These are phyloP conservation scores for Uncinocarpus reesii DNA, from an alignment of 2,329 filamentous ascomycete species.

Conservation along the genomic window DNA sequence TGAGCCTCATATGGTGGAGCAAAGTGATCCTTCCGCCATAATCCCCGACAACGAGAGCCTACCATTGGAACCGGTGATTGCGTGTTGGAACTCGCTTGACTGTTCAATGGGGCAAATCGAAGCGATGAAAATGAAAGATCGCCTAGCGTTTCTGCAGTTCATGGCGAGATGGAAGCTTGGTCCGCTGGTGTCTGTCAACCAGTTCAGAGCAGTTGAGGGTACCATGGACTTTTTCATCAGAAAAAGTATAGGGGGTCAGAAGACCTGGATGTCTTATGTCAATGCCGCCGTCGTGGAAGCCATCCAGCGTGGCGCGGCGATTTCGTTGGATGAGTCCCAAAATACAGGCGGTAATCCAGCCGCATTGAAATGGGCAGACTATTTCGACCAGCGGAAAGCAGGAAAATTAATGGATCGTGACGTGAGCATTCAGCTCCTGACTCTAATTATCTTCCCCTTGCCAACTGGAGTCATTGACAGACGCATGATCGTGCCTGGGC, in stretches of 20 bases:
- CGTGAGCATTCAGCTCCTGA: constrained; percentile 4
- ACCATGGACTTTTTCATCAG: constrained; percentile 21
- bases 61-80: constrained; percentile 5
- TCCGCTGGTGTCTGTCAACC: constrained; percentile 16
- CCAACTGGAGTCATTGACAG: constrained; percentile 8
- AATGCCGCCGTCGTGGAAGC: constrained; percentile 19
- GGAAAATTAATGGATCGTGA: constrained; percentile 14
- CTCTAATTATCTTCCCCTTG: not conserved
- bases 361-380: constrained; percentile 16
- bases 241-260: constrained; percentile 16
- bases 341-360: constrained; percentile 17
- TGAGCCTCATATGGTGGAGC: not conserved
- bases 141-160: constrained; percentile 21
- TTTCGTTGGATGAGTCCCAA: constrained; percentile 15
- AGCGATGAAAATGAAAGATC: constrained; percentile 17
- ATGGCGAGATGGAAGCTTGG: constrained; percentile 17
- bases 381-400: constrained; percentile 14
- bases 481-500: constrained; percentile 17
- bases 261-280: constrained; percentile 20
- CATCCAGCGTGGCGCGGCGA: constrained; percentile 17
- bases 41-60: not conserved
- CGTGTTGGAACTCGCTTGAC: constrained; percentile 18
- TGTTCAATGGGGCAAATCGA: constrained; percentile 21
- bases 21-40: not conserved
- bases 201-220: constrained; percentile 20